Percentiles rank a stretch among this genome's conserved stretches.
Conservation (phyloP, 495 filamentous ascomycete genomes). For the Aspergillus cristatus region DNA sequence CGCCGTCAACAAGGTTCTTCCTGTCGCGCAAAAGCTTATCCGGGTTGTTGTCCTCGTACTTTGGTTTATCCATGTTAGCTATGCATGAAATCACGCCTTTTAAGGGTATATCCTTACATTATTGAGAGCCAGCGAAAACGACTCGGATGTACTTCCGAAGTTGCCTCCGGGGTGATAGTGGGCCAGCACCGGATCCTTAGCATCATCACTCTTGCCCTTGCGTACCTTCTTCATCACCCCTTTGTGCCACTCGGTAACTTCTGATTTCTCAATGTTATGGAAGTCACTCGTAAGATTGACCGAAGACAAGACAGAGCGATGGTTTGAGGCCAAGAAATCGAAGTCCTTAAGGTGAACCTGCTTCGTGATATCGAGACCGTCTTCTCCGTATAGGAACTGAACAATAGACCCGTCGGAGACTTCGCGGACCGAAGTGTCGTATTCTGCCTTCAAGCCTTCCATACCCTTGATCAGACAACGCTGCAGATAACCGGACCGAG, state of each 20-base stretch:
- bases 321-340: slow-evolving; percentile 79
- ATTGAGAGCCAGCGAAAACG: slow-evolving; percentile 58
- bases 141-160: slow-evolving; percentile 82
- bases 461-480: slow-evolving; percentile 98
- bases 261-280: slow-evolving; percentile 41
- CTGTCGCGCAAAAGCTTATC: slow-evolving; percentile 71
- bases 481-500: slow-evolving; percentile 91
- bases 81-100: too few relatives aligned
- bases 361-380: slow-evolving; percentile 89
- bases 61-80: slow-evolving; percentile 17
- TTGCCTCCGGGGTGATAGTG: slow-evolving; percentile 64
- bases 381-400: slow-evolving; percentile 95
- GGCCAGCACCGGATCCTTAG: slow-evolving; percentile 68
- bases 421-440: slow-evolving; percentile 90
- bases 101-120: too few relatives aligned
- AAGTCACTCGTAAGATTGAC: slow-evolving; percentile 44
- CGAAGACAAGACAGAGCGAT: slow-evolving; percentile 44
- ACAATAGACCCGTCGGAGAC: slow-evolving; percentile 78
- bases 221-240: slow-evolving; percentile 69
- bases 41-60: slow-evolving; percentile 70
- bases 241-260: slow-evolving; percentile 49
- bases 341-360: slow-evolving; percentile 87
- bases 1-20: slow-evolving; percentile 48
- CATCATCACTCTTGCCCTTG: slow-evolving; percentile 56
- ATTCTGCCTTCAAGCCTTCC: slow-evolving; percentile 87